phyloP scores from a whole-genome alignment of 768 basidiomycete genomes.

The Mycena latifolia region DNA sequence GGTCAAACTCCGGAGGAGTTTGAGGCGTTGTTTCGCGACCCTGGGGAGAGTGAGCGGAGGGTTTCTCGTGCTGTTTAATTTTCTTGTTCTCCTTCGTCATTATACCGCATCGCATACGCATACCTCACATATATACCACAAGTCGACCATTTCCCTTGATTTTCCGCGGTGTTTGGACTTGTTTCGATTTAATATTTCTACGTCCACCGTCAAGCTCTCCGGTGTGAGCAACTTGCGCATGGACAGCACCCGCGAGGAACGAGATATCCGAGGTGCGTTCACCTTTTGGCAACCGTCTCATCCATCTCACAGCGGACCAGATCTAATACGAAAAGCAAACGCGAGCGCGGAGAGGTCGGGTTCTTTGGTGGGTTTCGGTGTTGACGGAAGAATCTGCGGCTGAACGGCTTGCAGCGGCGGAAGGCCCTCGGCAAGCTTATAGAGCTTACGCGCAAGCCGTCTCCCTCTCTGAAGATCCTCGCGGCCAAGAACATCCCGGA shows the following conservation, averaged over 20 bases:
- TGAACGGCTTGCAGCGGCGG: slow-evolving; percentile 55
- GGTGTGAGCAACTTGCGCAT: slow-evolving; percentile 14
- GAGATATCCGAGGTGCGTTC: slow-evolving; percentile 49
- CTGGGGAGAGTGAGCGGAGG: slow-evolving; percentile 39
- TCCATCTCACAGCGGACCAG: slow-evolving; percentile 33
- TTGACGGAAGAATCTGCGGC: slow-evolving; percentile 19
- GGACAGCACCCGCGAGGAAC: slow-evolving; percentile 45
- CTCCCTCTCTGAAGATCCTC: slow-evolving; percentile 63
- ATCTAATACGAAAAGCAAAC: slow-evolving; percentile 60
- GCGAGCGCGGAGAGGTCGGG: slow-evolving; percentile 53
- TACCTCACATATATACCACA: no score
- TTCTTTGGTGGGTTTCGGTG: slow-evolving; percentile 47
- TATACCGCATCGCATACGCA: slow-evolving; percentile 19
- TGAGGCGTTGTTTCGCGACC: slow-evolving; percentile 75
- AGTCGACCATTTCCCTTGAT: no score
- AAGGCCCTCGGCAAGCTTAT: slow-evolving; percentile 67
- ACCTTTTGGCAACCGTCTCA: neutral
- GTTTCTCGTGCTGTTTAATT: slow-evolving; percentile 40
- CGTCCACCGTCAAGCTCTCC: neutral
- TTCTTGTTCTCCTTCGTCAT: neutral
- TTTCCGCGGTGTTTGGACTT: slow-evolving; percentile 7
- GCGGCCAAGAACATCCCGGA: slow-evolving; percentile 68
- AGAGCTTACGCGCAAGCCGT: slow-evolving; percentile 61
- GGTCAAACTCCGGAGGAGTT: slow-evolving; percentile 87
- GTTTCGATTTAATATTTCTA: neutral